A percentile compares a stretch with the other conserved stretches of the same genome.
These are phyloP conservation scores for Pholiota molesta DNA, from an alignment of 768 basidiomycete genomes.

Conservation along the genomic window DNA sequence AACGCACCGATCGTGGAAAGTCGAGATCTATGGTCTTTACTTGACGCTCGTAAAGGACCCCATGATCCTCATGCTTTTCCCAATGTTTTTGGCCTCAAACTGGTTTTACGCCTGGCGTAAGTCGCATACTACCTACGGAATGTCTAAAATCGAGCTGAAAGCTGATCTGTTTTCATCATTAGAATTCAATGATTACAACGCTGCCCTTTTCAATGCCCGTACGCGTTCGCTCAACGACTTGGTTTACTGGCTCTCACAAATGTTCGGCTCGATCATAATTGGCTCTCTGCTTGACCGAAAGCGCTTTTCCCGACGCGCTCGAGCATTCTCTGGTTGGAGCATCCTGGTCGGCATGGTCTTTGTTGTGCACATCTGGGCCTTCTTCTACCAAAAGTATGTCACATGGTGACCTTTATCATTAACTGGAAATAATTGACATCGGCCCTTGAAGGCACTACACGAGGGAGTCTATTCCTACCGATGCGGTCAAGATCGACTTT, in stretches of 20 bases:
- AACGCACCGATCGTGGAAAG: constrained; percentile 77
- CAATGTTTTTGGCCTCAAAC: constrained; percentile 85
- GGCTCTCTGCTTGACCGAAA: constrained; percentile 68
- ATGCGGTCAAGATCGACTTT: constrained; percentile 59
- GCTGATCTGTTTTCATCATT: not conserved
- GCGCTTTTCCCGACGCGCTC: constrained; percentile 58
- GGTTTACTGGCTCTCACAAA: constrained; percentile 81
- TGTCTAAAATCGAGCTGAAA: not conserved
- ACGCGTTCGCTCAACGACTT: constrained; percentile 77
- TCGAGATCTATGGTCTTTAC: constrained; percentile 74
- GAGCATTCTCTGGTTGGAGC: constrained; percentile 73
- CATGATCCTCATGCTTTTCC: constrained; percentile 73
- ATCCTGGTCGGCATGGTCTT: constrained; percentile 70
- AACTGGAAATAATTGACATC: not conserved
- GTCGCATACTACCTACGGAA: constrained; percentile 22
- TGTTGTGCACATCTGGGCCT: constrained; percentile 74
- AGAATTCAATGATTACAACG: constrained; percentile 84
- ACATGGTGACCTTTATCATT: not conserved
- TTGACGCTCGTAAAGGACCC: constrained; percentile 71
- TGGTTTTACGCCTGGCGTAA: constrained; percentile 88
- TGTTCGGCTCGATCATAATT: constrained; percentile 72
- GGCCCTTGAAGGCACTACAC: constrained; percentile 51
- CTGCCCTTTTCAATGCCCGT: constrained; percentile 77
- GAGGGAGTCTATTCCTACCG: constrained; percentile 45
- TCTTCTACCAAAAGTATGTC: constrained; percentile 70